Evolutionary conservation across 352 stramenopile genomes (phyloP), one percentile per base, ranked within the genome.

Genomic region (Peronospora farinosa): DNA sequence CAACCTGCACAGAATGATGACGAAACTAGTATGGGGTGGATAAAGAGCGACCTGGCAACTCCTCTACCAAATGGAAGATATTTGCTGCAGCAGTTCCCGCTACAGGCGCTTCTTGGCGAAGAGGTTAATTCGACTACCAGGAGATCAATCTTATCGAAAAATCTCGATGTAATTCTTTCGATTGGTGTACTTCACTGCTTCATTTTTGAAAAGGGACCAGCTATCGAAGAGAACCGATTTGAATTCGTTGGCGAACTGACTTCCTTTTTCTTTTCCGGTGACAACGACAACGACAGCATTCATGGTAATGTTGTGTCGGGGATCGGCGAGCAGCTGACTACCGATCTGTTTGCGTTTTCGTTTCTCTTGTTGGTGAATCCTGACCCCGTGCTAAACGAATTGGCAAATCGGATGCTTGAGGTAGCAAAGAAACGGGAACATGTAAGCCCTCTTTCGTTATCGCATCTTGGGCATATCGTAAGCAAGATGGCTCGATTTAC

Each of bases 401-500:
- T 83, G 1, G 78, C 49, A 21, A 38, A 60, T n/a, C 41, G 47
- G 3, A 82, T 87, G 67, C 44, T 84, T 25, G 51, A 54, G 0
- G 23, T 79, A 15, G 76, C 74, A 16, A 70, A 88, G 53, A 54
- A 72, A 33, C 69, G 67, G 33, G 74, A 72, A 4, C 52, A 61
- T 30, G 61, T 54, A 7, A 57, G 62, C 23, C 58, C 62, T 9
- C 44, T 88, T n/a, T 66, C 74, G 9, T 51, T 78, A 12, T 74
- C 70, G 2, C 74, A 85, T 40, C 54, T 87, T 21, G 72, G 74
- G 0, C 67, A 89, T 48, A 74, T 87, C 10, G 58, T 74, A 30
- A 70, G 65, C 44, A 89, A 89, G 40, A 84, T 89, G 57, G 72
- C 65, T 10, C 57, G 62, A n/a, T 86, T 88, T 47, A 68, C 58